Evolutionary conservation across 2,329 filamentous ascomycete species (phyloP), one percentile per base, ranked within the genome.

Genomic region (Sclerotinia glacialis): DNA sequence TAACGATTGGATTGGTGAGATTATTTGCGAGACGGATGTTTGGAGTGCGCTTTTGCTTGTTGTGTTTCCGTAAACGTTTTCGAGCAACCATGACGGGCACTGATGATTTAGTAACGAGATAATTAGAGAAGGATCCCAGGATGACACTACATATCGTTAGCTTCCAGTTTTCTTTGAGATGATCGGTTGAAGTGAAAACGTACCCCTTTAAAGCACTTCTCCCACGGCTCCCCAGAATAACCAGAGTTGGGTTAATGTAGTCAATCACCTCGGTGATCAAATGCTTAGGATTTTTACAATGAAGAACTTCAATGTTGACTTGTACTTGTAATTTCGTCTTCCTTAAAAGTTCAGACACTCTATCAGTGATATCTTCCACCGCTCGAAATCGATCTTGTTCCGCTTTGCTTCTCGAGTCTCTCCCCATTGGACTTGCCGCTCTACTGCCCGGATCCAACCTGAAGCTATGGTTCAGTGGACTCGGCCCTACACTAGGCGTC

Each of bases 191-290:
- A 67, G 65, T 72, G 62, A 49, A 67, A 62, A 40, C 62, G 80
- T 89, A 94, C 92, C 93, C 94, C 78, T 98, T 98, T 65, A 99
- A 82, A 53, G 93, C 92, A 78, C 92, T 97, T 70, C 93, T 87
- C 40, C 95, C 95, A 72, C 95, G 85, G 69, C 93, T 97, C 60
- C 95, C 95, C 67, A 98, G 86, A 71, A 99, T 92, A 26, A 97
- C 94, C 68, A 99, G 82, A 1, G 94, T 98, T 5, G 95, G 95
- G 71, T 90, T 91, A 63, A 98, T 85, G 70, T 92, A 86, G 77
- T 99, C 95, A 78, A 99, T 98, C 80, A 97, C 93, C 81, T 98
- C 95, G 0, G 93, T 96, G 70, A 99, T 93, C 81, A 98, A 85
- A 77, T 97, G 93, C 78, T 95, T 94, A 5, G 95, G 93, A 75